These are phyloP conservation scores for Xylaria cubensis DNA, from an alignment of 495 filamentous ascomycete species.

Conservation along the genomic window DNA sequence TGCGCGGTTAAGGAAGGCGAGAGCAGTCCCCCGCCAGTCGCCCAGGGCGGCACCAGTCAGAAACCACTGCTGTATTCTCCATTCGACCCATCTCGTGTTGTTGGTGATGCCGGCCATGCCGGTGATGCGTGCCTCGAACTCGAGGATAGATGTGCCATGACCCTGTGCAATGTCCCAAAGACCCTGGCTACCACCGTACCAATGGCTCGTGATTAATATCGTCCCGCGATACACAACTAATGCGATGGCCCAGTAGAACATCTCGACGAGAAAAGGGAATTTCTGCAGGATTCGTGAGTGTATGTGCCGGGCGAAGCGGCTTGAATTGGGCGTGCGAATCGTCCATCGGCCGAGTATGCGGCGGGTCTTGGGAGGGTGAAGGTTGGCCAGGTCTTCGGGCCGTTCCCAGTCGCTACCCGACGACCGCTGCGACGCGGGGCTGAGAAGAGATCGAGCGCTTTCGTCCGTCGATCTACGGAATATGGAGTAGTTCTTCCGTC, in stretches of 20 bases:
- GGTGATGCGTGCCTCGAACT: conserved; percentile 53
- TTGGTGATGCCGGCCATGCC: conserved; percentile 39
- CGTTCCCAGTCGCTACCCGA: conserved; percentile 27
- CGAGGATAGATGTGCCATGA: conserved; percentile 67
- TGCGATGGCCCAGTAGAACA: conserved; percentile 80
- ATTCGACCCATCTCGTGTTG: conserved; percentile 47
- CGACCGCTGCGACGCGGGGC: conserved; percentile 23
- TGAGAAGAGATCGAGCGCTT: conserved; percentile 27
- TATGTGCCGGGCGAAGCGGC: conserved; percentile 58
- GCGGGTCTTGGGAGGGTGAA: conserved; percentile 31
- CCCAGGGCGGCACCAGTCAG: conserved; percentile 43
- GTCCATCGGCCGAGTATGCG: conserved; percentile 33
- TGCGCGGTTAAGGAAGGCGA: conserved; percentile 61
- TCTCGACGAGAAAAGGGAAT: conserved; percentile 79
- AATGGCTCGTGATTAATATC: conserved; percentile 62
- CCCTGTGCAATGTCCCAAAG: conserved; percentile 72
- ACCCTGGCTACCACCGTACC: conserved; percentile 60
- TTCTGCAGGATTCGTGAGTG: conserved; percentile 67
- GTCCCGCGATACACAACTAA: conserved; percentile 70
- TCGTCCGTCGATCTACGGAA: conserved; percentile 33
- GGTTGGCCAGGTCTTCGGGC: conserved; percentile 16
- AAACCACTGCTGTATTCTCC: conserved; percentile 61
- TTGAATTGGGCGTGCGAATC: conserved; percentile 63
- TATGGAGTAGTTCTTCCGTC: conserved; percentile 54
- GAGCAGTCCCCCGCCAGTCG: conserved; percentile 37